phyloP scores from a whole-genome alignment of 2,329 filamentous ascomycete species.

The Penicillium aurantiogriseum region DNA sequence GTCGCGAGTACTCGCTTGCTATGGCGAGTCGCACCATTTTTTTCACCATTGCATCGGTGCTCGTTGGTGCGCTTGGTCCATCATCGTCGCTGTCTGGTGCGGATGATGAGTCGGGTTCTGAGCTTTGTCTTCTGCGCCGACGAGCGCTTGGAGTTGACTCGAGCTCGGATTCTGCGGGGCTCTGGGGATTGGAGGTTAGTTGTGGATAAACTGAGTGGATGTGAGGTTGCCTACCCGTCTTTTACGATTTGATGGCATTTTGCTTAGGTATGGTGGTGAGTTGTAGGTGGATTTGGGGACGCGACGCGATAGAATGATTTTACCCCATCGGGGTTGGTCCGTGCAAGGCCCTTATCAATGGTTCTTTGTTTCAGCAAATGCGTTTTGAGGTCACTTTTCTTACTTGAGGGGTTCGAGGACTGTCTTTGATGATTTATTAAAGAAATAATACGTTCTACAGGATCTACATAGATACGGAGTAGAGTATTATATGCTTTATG shows the following conservation, averaged over 20 bases:
- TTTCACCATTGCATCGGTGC: slow-evolving; percentile 51
- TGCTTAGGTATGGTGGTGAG: not conserved
- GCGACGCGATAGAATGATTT: slow-evolving; percentile 24
- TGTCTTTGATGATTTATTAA: not conserved
- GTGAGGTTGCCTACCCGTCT: slow-evolving; percentile 25
- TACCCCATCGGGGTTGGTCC: slow-evolving; percentile 22
- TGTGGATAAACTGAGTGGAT: not conserved
- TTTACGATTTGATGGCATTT: slow-evolving; percentile 31
- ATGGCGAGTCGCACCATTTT: slow-evolving; percentile 62
- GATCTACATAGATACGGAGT: not conserved
- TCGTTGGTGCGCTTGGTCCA: slow-evolving; percentile 27
- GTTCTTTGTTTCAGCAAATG: slow-evolving; percentile 1
- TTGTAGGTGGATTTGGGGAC: slow-evolving; percentile 8
- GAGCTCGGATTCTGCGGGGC: slow-evolving; percentile 1
- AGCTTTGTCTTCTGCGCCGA: slow-evolving; percentile 17
- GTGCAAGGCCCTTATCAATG: slow-evolving; percentile 20
- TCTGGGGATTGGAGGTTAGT: not conserved
- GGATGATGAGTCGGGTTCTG: slow-evolving; percentile 2
- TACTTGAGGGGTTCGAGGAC: not conserved
- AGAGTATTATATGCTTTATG: not conserved
- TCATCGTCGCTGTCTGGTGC: slow-evolving; percentile 17
- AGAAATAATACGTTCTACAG: not conserved
- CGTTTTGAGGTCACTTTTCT: not conserved
- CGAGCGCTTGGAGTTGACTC: not conserved
- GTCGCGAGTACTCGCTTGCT: slow-evolving; percentile 59